Base-by-base conservation (phyloP, 2,329 filamentous ascomycete genomes). In the Scedosporium boydii region DNA sequence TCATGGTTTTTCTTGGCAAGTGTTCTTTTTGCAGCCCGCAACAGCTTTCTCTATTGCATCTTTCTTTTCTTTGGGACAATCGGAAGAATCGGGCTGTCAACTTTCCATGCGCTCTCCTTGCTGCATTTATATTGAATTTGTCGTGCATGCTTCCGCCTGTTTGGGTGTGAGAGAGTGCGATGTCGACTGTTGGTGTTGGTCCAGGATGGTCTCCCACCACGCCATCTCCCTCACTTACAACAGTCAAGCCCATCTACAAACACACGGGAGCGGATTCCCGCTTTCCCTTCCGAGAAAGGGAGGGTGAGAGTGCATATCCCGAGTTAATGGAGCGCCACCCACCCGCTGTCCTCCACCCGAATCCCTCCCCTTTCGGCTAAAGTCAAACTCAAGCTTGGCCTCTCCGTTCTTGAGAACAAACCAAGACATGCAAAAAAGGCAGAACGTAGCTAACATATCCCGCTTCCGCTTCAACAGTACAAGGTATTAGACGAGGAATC, bases 401-500 rank as follows among this genome's bases (percentile, higher is more conserved):
- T 23, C 44, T 41, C 29, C 34, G 9, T 29, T 57, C 18, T 34
- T 27, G 9, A 7, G 7, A 29, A 27, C 6, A 29, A 26, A 14
- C 2, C 3, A 16, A 12, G 6, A 41, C 21, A 9, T 5, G 18
- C 34, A 10, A 38, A 9, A 38, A 18, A 29, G 41, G 18, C 16
- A 7, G 4, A 38, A 23, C 23, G 23, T 21, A 46, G 21, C 48
- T 53, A 57, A 53, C 58, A 29, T 18, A 21, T 26, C 21, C 7
- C 58, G 34, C 18, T 29, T 18, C 42, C 16, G 23, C 41, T 42
- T 26, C 6, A 10, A 14, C 58, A 69, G 69, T 71, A 68, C 55
- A 56, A 60, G 3, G 66, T 67, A 1, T 65, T 65, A 2, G 59
- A 64, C 1, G 64, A 68, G 26, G 27, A 69, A 18, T 64, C 63